phyloP scores from a whole-genome alignment of 495 filamentous ascomycete species.

The Margaritispora aquatica region DNA sequence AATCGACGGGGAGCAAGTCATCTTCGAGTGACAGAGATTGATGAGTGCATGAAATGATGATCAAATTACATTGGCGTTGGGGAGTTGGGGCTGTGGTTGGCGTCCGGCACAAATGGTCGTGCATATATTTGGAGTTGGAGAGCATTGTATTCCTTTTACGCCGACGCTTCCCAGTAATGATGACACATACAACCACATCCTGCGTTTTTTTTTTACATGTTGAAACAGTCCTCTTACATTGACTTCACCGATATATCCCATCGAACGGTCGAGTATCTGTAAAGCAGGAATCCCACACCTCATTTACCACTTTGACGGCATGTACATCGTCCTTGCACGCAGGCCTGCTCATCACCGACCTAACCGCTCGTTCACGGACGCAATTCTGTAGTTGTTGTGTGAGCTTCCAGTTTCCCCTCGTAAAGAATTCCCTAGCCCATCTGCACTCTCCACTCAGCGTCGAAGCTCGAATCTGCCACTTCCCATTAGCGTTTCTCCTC shows the following conservation, averaged over 20 bases:
- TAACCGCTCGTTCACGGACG: conserved; percentile 70
- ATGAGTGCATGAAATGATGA: conserved; percentile 20
- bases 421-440: conserved; percentile 82
- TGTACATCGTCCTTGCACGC: conserved; percentile 80
- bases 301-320: conserved; percentile 81
- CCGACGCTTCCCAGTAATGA: conserved; percentile 20
- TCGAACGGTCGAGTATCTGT: conserved; percentile 91
- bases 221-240: conserved; percentile 10
- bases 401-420: conserved; percentile 73
- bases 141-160: conserved; percentile 22
- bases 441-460: conserved; percentile 91
- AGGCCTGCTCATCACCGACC: conserved; percentile 69
- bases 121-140: conserved; percentile 23
- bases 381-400: conserved; percentile 93
- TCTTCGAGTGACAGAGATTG: conserved; percentile 14
- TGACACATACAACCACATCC: background rate
- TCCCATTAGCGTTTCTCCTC: conserved; percentile 13
- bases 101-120: conserved; percentile 6
- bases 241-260: conserved; percentile 79
- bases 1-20: conserved; percentile 23
- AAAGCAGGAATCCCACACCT: conserved; percentile 98
- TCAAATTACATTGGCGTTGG: conserved; percentile 13
- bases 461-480: conserved; percentile 73
- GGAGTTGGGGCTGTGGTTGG: conserved; percentile 4
- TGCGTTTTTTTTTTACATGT: conserved; percentile 5